phyloP scores from a whole-genome alignment of 164 flowering plant genomes.

The Chimonanthus praecox region DNA sequence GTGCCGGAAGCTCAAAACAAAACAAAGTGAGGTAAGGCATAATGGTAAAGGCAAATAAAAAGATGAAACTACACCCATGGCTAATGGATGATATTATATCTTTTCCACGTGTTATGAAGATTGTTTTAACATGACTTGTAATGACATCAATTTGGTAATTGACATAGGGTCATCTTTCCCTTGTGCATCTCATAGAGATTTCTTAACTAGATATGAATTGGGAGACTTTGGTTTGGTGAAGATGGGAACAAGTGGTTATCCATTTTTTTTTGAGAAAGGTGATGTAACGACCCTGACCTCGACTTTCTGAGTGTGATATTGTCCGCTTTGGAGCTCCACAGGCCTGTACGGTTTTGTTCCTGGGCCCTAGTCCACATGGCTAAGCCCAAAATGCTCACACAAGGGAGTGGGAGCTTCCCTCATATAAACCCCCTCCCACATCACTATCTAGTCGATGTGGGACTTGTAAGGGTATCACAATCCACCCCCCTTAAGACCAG shows the following conservation, averaged over 20 bases:
- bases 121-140: not conserved
- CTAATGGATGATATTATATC: not conserved
- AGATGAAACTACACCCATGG: not conserved
- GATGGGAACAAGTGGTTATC: not conserved
- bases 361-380: no score
- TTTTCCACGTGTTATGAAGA: not conserved
- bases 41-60: not conserved
- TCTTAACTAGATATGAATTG: not conserved
- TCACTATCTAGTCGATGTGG: no score
- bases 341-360: no score
- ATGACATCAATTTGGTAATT: not conserved
- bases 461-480: no score
- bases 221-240: not conserved
- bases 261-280: no score
- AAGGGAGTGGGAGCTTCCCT: no score
- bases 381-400: no score
- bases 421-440: no score
- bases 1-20: not conserved
- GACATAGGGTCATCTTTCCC: not conserved
- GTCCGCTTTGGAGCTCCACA: no score
- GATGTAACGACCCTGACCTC: no score
- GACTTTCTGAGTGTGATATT: no score
- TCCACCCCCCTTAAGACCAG: no score
- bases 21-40: not conserved
- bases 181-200: not conserved